Base-by-base conservation (phyloP, 192 early-diverging fungal genomes). In the Backusella psychrophila region DNA sequence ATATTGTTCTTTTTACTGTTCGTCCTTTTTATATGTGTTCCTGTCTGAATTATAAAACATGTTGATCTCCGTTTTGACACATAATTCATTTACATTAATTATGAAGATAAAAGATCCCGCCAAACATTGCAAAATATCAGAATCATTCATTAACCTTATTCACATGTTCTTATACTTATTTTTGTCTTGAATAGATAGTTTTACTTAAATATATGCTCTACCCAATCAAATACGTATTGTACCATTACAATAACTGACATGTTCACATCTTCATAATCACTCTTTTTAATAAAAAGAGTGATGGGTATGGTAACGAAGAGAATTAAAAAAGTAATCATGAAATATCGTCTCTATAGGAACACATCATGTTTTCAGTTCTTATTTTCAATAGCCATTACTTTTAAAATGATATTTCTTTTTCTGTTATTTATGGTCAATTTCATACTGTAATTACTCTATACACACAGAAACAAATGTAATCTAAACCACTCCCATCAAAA, bases 61-160 rank as follows among this genome's bases (percentile, higher is more conserved):
- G 26, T 63, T 63, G 23, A 63, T 26, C 56, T 63, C 56, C 56
- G 56, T 63, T 63, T 63, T 63, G 56, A 63, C 56, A 63, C 56
- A 63, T 63, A 63, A 63, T 63, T 63, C 9, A 63, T 53, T 53
- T 53, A 53, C 52, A 53, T 44, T 44, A 14, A 44, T 49, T 49
- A 63, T 56, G 7, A 56, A 56, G 21, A 21, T 23, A 21, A 29
- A 63, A 63, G 23, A 63, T 63, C 12, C 56, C 56, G 21, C 56
- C 9, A 63, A 12, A 29, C 23, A 14, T 12, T 63, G 21, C 21
- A 29, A 63, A 63, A 29, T 49, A 63, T 23, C 23, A 63, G 2
- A 11, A 29, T 29, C 21, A 29, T 63, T 63, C 7, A 63, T 29
- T 11, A 29, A 63, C 11, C 1, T 29, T 29, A 63, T 63, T 63